phyloP scores from a whole-genome alignment of 2,329 filamentous ascomycete genomes.

The Annulohypoxylon truncatum region DNA sequence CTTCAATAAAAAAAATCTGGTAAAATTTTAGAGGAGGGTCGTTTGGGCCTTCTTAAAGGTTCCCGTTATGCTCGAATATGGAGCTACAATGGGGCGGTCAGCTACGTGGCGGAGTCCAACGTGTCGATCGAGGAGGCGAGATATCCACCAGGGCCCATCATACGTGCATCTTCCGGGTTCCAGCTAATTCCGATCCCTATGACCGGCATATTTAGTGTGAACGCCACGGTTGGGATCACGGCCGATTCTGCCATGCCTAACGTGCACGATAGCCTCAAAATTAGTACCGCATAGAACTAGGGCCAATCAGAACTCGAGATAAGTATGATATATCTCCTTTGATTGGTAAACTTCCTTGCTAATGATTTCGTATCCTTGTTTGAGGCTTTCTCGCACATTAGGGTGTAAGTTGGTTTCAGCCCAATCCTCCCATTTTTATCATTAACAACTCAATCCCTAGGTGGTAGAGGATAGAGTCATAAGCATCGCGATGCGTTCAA shows the following conservation, averaged over 20 bases:
- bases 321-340: not conserved
- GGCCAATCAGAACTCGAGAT: not conserved
- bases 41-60: constrained; percentile 6
- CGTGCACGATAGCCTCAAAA: not conserved
- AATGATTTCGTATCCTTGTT: not conserved
- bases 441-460: not conserved
- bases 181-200: constrained; percentile 9
- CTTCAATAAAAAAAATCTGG: not conserved
- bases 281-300: not conserved
- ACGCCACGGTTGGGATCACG: not conserved
- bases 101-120: constrained; percentile 11
- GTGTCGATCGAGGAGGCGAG: constrained; percentile 13
- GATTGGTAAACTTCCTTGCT: not conserved
- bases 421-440: not conserved
- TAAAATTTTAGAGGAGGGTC: not conserved
- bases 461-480: not conserved
- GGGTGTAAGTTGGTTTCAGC: not conserved
- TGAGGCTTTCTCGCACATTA: not conserved
- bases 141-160: constrained; percentile 8
- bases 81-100: constrained; percentile 6
- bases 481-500: not conserved
- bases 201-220: not conserved
- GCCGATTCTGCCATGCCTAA: not conserved
- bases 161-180: constrained; percentile 1
- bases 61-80: not conserved